phyloP scores from a whole-genome alignment of 306 rosid genomes.

The Dalbergia cultrata region DNA sequence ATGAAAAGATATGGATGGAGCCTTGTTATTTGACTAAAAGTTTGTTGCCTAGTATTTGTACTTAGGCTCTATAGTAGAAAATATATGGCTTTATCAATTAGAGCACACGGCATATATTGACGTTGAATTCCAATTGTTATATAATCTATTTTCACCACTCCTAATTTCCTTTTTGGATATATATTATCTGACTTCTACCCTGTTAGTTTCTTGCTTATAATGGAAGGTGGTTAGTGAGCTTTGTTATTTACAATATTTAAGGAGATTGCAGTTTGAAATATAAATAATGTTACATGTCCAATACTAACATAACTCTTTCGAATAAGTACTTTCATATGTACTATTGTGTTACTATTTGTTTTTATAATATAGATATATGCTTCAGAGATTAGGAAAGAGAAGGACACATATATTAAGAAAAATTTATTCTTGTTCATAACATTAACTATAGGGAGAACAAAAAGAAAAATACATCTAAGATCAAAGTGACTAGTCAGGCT shows the following conservation, averaged over 20 bases:
- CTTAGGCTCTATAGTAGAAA: conserved; percentile 12
- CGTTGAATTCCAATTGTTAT: neutral
- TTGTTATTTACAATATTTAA: too few species aligned
- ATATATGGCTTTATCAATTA: conserved; percentile 4
- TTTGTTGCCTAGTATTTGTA: neutral
- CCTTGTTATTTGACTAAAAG: neutral
- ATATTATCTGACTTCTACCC: neutral
- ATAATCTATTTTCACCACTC: neutral
- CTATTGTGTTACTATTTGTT: neutral
- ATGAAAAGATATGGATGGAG: conserved; percentile 19
- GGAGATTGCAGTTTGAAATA: too few species aligned
- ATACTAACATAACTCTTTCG: too few species aligned
- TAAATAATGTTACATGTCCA: too few species aligned
- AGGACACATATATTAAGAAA: conserved; percentile 30
- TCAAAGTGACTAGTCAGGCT: conserved; percentile 39
- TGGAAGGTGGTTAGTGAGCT: neutral
- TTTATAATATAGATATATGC: neutral
- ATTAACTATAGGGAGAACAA: conserved; percentile 14
- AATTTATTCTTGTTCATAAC: conserved; percentile 38
- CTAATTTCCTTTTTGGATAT: neutral
- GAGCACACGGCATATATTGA: too few species aligned
- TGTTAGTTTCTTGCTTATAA: neutral
- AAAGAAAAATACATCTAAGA: conserved; percentile 37
- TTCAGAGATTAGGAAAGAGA: neutral
- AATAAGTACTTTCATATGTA: neutral